Evolutionary conservation across 225 moss, liverwort and hornwort species (phyloP), one percentile per base, ranked within the genome.

Genomic region (Marchantia paleacea): DNA sequence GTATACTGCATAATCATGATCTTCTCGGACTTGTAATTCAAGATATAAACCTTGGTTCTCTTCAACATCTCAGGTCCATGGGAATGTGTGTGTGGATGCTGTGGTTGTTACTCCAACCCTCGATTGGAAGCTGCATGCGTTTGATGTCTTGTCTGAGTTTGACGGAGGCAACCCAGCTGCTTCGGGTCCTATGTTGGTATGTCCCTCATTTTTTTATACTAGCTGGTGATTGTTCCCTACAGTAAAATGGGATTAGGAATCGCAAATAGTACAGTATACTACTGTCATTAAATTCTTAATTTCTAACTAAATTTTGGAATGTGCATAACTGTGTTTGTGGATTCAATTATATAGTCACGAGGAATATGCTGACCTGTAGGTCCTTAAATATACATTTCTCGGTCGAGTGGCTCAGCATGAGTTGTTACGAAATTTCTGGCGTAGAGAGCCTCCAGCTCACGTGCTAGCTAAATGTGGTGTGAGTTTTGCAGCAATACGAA

Each of bases 131-230:
- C 85, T 97, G 60, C 96, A 97, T 84, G 94, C 93, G 12, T 86
- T 97, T 62, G 96, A 97, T 82, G 90, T 97, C 60, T 86, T 97
- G 58, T 97, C 97, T 75, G 97, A 97, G 83, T 97, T 97, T 77
- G 97, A 97, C 85, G 94, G 93, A 80, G 88, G 85, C 48, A 97
- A 94, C 81, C 91, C 94, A 61, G 92, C 93, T 61, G 91, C 94
- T 51, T 84, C 88, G 65, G 97, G 94, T 19, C 87, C 94, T 61
- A 97, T 97, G 93, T 88, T 97, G 87, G 96, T 96, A 84, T 87
- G 89, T 83, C 47, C 52, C 15, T 79, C 26, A 55, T 20, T 13
- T 15, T 26, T 7, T 49, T 30, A 29, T 53, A 55, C 3, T 7
- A 73, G 53, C 7, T 28, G 53, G 3, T 55, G 18, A 55, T 6